Evolutionary conservation across 345 rosid species (phyloP), one percentile per base, ranked within the genome.

Genomic region (Euphorbia pulcherrima): DNA sequence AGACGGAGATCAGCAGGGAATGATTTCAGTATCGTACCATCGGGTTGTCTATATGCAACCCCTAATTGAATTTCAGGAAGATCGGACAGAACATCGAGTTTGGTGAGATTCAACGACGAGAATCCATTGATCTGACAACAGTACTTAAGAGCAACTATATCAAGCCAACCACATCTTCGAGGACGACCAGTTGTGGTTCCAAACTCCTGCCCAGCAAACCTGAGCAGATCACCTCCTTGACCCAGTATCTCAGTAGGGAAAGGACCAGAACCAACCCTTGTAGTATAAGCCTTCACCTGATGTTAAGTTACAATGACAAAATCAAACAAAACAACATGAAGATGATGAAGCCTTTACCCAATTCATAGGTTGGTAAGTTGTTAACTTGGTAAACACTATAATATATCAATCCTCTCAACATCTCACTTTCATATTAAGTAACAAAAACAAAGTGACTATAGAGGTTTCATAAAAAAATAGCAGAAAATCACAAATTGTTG

Each of bases 151-250:
- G 97, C 97, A 80, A 94, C 99, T 58, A 94, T 67, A 80, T 94
- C 99, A 8, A 94, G 97, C 99, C 99, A 94, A 47, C 97, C 99
- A 73, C 99, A 94, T 60, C 97, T 96, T 40, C 99, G 95, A 78
- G 99, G 99, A 51, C 97, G 99, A 33, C 99, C 99, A 11, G 97
- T 94, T 30, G 96, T 88, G 27, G 99, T 91, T 68, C 99, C 99
- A 77, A 94, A 91, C 81, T 89, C 99, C 59, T 91, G 96, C 68
- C 97, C 99, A 44, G 88, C 90, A 75, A 82, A 78, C 82, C 97
- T 81, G 27, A 94, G 97, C 67, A 83, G 75, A 73, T 94, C 97
- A 70, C 95, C 99, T n/a, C 87, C 95, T 68, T 85, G 72, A 26
- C 91, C 97, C 77, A 89, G 79, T 62, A 88, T 84, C 80, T 94